phyloP scores from a whole-genome alignment of 225 moss, liverwort and hornwort genomes.

The Pseudisothecium myosuroides region DNA sequence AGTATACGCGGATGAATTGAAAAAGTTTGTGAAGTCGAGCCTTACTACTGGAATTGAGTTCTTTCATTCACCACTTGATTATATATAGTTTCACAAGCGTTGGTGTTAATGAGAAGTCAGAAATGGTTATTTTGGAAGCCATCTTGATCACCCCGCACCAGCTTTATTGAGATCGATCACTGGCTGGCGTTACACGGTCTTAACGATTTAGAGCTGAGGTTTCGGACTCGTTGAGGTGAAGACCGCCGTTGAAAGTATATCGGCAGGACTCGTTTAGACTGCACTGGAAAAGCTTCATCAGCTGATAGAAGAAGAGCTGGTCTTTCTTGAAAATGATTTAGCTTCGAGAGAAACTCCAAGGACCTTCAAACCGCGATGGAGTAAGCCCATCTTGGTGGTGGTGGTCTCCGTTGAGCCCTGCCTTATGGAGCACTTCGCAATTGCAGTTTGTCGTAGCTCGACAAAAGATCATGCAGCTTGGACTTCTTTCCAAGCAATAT shows the following conservation, averaged over 20 bases:
- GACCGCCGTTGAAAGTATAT: not conserved
- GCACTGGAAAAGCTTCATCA: not conserved
- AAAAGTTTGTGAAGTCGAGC: not conserved
- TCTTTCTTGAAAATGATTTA: not conserved
- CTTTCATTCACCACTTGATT: not conserved
- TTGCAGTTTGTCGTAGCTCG: not conserved
- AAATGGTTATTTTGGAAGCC: not conserved
- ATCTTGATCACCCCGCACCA: not conserved
- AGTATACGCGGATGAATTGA: not conserved
- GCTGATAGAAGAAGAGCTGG: not conserved
- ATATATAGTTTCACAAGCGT: not conserved
- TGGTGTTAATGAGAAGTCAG: not conserved
- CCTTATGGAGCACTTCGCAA: too few relatives aligned
- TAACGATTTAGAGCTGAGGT: not conserved
- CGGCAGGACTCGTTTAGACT: not conserved
- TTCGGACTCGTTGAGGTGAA: not conserved
- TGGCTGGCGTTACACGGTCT: not conserved
- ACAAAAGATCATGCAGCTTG: not conserved
- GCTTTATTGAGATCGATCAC: not conserved
- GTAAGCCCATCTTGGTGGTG: not conserved
- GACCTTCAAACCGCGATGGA: not conserved
- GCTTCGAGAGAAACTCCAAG: not conserved
- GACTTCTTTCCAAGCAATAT: not conserved
- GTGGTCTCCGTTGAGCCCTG: not conserved
- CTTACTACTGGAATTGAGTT: not conserved